These are phyloP conservation scores for Trichosporon sp. DNA, from an alignment of 1,284 basidiomycete genomes.

Conservation along the genomic window DNA sequence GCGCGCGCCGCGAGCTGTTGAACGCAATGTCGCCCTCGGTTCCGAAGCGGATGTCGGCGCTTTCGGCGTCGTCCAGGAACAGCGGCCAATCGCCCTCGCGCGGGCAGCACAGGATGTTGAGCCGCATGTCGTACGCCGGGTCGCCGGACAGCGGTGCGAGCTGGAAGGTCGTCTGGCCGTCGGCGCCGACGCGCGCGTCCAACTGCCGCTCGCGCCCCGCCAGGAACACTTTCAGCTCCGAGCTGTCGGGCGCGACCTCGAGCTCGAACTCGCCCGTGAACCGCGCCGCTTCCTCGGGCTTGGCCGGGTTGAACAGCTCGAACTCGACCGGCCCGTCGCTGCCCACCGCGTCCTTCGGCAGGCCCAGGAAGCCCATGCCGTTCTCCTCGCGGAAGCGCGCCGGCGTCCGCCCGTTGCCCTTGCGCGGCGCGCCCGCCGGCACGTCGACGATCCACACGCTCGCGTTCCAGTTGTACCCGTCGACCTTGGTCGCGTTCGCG, in stretches of 20 bases:
- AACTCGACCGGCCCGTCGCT: conserved; percentile 25
- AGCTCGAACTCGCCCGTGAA: conserved; percentile 31
- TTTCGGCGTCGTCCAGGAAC: conserved; percentile 46
- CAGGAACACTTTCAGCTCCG: conserved; percentile 34
- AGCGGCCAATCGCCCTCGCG: conserved; percentile 47
- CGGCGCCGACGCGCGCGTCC: conserved; percentile 11
- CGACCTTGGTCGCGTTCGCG: conserved; percentile 32
- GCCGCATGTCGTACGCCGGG: conserved; percentile 36
- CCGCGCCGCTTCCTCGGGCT: conserved; percentile 17
- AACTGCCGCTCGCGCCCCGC: conserved; percentile 33
- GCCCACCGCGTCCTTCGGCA: conserved; percentile 13
- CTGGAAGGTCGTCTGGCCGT: conserved; percentile 9
- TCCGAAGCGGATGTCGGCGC: conserved; percentile 44
- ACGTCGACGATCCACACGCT: conserved; percentile 32
- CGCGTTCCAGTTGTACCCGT: conserved; percentile 41
- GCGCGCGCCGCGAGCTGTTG: conserved; percentile 38
- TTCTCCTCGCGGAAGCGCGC: conserved; percentile 37
- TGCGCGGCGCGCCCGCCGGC: conserved; percentile 6
- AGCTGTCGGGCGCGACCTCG: conserved; percentile 35
- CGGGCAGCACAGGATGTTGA: conserved; percentile 47
- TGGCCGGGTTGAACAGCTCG: conserved; percentile 23
- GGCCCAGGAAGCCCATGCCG: conserved; percentile 38
- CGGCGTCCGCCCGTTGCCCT: conserved; percentile 21
- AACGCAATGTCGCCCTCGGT: conserved; percentile 44
- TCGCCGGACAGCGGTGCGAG: background rate